Base-by-base conservation (phyloP, 352 stramenopile genomes). In the Pythium coloratum region DNA sequence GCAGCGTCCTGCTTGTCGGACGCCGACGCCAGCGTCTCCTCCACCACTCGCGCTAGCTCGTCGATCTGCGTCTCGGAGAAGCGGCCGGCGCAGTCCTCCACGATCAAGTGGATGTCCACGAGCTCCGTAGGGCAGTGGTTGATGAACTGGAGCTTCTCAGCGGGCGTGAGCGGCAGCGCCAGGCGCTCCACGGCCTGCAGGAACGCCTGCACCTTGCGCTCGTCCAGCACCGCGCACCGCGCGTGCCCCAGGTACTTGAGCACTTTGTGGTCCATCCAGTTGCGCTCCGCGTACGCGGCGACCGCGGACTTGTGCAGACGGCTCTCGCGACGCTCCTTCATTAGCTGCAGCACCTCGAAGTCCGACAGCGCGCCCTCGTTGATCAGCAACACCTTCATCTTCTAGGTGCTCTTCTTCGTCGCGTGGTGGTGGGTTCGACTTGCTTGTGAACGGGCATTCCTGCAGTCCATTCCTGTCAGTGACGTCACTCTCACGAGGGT, bases 261-360 rank as follows among this genome's bases (percentile, higher is more conserved):
- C 72, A 95, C 82, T 71, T 95, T 95, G 77, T 92, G 86, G 80
- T 95, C 85, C 81, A 95, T 92, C 87, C 87, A 95, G 76, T 93
- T 93, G 76, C 87, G 82, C 72, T 95, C 87, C 8, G 87, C 85
- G 66, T 95, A 93, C 60, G 83, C 81, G 47, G 85, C 80, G 59
- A 78, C 89, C 24, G 82, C 84, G 7, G 82, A 84, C 71, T 90
- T 92, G 76, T 93, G 84, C 60, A 93, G 70, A 2, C 87, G 82
- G 42, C 76, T 75, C 53, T 90, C 82, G 72, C 89, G 88, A 59
- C 87, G 83, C 77, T 95, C 87, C 72, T 92, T 81, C 76, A 95
- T 86, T 63, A 95, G 77, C 72, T 86, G 64, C 33, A 87, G 81
- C 67, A 93, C 87, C 70, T 95, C 87, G 33, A 80, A 84, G 81